phyloP scores from a whole-genome alignment of 2,329 filamentous ascomycete genomes.

The Escovopsis weberi region DNA sequence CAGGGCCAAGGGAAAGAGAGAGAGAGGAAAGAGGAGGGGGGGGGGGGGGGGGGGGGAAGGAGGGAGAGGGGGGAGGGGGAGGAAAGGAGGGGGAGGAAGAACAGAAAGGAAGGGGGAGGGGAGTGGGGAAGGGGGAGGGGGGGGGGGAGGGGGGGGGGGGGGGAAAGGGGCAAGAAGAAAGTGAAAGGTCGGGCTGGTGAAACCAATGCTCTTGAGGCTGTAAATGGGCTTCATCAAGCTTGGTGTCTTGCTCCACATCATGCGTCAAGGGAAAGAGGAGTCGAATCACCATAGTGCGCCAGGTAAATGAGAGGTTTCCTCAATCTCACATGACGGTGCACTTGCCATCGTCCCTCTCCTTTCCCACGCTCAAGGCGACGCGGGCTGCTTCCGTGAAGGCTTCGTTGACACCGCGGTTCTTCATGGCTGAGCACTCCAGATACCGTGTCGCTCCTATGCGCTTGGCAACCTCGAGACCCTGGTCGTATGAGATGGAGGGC shows the following conservation, averaged over 20 bases:
- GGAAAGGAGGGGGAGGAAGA: not conserved
- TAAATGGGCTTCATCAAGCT: not conserved
- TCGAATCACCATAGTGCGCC: no score
- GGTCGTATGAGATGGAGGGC: slow-evolving; percentile 75
- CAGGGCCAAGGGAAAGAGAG: slow-evolving; percentile 4
- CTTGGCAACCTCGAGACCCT: slow-evolving; percentile 80
- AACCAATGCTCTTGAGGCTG: not conserved
- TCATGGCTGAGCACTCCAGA: slow-evolving; percentile 95
- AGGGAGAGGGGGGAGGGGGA: not conserved
- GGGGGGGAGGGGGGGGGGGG: not conserved
- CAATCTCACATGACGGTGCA: slow-evolving; percentile 42
- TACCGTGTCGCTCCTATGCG: slow-evolving; percentile 88
- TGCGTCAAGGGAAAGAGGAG: not conserved
- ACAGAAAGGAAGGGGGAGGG: not conserved
- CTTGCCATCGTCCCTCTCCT: slow-evolving; percentile 47
- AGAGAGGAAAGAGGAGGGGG: not conserved
- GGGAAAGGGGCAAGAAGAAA: no score
- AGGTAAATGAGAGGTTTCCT: not conserved
- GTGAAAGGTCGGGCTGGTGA: no score
- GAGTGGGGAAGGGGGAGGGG: not conserved
- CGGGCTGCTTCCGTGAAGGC: slow-evolving; percentile 96
- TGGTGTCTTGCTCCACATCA: not conserved
- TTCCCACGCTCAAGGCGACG: slow-evolving; percentile 66
- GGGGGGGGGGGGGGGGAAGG: not conserved
- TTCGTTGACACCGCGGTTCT: slow-evolving; percentile 95